phyloP scores from a whole-genome alignment of 139 green algal species.

The Chlorella sp. region DNA sequence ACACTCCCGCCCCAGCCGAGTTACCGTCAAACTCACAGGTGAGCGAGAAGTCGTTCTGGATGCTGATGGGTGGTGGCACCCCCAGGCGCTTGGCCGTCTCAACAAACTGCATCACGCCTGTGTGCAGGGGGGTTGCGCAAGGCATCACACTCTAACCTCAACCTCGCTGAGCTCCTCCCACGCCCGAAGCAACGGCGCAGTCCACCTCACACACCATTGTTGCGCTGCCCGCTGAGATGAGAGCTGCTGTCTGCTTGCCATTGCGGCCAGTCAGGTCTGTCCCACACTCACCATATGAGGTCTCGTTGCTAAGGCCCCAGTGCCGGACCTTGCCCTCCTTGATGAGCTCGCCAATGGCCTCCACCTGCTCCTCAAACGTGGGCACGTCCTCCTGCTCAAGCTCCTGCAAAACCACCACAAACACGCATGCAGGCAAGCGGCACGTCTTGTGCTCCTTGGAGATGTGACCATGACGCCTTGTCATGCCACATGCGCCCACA shows the following conservation, averaged over 20 bases:
- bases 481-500: not conserved
- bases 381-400: not conserved
- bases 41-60: conserved; percentile 71
- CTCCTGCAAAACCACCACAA: not conserved
- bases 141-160: too few species aligned
- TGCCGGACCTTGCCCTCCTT: conserved; percentile 72
- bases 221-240: too few species aligned
- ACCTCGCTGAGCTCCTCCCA: too few species aligned
- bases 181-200: too few species aligned
- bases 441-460: too few species aligned
- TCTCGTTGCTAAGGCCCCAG: conserved; percentile 84
- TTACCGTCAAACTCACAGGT: conserved; percentile 39
- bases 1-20: conserved; percentile 23
- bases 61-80: conserved; percentile 54
- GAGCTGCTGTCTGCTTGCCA: too few species aligned
- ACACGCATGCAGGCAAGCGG: too few species aligned
- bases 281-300: conserved; percentile 57
- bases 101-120: conserved; percentile 55
- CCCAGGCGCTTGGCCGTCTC: conserved; percentile 53
- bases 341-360: conserved; percentile 45
- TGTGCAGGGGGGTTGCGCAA: too few species aligned
- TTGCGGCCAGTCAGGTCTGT: too few species aligned
- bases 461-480: not conserved
- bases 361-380: conserved; percentile 48
- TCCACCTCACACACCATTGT: too few species aligned